Conservation (phyloP, 495 filamentous ascomycete species). For the Pseudomonodictys pantanalensis region DNA sequence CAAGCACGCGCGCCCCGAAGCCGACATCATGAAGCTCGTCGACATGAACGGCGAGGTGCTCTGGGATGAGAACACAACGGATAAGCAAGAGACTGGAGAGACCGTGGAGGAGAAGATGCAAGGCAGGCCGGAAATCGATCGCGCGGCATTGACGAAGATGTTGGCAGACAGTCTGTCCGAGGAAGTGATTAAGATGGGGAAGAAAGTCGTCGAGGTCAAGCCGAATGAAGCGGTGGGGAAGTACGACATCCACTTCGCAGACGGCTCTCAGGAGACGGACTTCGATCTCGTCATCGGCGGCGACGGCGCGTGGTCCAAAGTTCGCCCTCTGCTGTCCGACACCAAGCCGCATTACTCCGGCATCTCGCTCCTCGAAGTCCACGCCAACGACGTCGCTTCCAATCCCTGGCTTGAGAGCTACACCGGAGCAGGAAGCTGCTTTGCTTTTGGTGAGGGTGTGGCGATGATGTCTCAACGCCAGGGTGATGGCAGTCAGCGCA, state of each 20-base stretch:
- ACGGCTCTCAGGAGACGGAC: neutral
- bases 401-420: constrained; percentile 10
- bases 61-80: constrained; percentile 8
- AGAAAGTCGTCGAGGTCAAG: neutral
- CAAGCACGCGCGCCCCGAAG: constrained; percentile 15
- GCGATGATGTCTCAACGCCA: constrained; percentile 42
- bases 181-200: neutral
- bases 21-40: constrained; percentile 12
- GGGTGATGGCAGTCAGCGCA: constrained; percentile 43
- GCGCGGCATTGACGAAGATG: neutral
- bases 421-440: constrained; percentile 19
- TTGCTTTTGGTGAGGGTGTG: constrained; percentile 34
- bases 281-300: constrained; percentile 34
- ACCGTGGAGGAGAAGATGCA: neutral
- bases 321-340: constrained; percentile 23
- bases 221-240: neutral
- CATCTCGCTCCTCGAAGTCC: constrained; percentile 28
- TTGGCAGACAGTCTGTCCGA: neutral
- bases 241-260: constrained; percentile 19
- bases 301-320: constrained; percentile 33
- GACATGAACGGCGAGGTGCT: neutral
- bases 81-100: constrained; percentile 7
- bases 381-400: constrained; percentile 25
- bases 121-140: constrained; percentile 18
- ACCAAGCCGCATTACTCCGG: constrained; percentile 26